Evolutionary conservation across 192 early-diverging fungal species (phyloP), one percentile per base, ranked within the genome.

Genomic region (Coemansia sp.): DNA sequence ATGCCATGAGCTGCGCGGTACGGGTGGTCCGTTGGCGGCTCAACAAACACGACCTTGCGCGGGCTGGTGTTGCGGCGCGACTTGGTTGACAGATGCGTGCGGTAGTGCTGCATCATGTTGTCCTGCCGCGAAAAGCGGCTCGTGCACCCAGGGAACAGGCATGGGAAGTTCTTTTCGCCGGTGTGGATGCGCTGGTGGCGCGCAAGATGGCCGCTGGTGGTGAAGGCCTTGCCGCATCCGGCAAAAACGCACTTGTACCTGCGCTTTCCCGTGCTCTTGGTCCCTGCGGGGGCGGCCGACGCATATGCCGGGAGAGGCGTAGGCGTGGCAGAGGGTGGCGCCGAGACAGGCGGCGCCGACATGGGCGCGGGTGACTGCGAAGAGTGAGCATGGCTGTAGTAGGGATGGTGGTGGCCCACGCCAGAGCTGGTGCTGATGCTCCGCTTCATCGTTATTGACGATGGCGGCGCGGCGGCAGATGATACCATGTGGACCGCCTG

Each of bases 101-200:
- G 87, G 70, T 89, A 90, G 65, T 93, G 91, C 63, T 93, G 91
- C 87, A 89, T 90, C 89, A 91, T 91, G 74, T 92, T 91, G 73
- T 92, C 91, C 53, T 90, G 89, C 57, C 91, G 82, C 42, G 89
- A 89, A 58, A 92, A 92, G 59, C 85, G 78, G 63, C 85, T 87
- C 29, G 76, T 79, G 71, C 91, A 92, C 1, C 86, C 89, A 46
- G 92, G 80, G 73, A 87, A 85, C 14, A 84, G 69, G 68, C 91
- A 93, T 0, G 82, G 57, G 70, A 89, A 92, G 71, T 89, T 88
- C 70, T 91, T 91, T 73, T 91, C 91, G 13, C 91, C 91, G 0
- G 87, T 91, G 67, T 93, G 92, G 55, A 93, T 88, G 19, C 92
- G 82, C 66, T 89, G 87, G 69, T 94, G 92, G 22, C 92, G 83